Percentiles rank a stretch among this genome's conserved stretches.
Evolutionary conservation across 495 filamentous ascomycete species (phyloP).

Genomic region (Penicillium simplicissimum): DNA sequence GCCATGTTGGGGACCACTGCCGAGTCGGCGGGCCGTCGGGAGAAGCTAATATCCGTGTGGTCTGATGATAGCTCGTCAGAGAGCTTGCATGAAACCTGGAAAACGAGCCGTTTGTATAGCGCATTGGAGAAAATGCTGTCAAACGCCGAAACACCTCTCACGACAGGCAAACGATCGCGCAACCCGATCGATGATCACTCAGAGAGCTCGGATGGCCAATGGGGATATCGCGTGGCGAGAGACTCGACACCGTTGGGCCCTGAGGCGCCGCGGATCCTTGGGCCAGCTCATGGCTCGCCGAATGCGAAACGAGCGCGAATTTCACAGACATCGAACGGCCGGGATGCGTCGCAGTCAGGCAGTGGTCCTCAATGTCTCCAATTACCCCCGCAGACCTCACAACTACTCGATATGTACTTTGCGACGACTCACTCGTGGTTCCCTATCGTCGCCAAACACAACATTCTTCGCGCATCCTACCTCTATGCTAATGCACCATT

Average conservation of each 20-base stretch:
- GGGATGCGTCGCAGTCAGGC: conserved; percentile 9
- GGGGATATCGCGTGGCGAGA: conserved; percentile 40
- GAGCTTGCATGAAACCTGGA: conserved; percentile 58
- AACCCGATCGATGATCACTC: conserved; percentile 32
- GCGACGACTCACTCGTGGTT: conserved; percentile 73
- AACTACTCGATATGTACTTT: conserved; percentile 70
- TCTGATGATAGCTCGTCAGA: conserved; percentile 53
- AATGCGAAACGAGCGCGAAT: conserved; percentile 35
- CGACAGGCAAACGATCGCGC: conserved; percentile 41
- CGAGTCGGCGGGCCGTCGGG: conserved; percentile 36
- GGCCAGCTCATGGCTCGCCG: conserved; percentile 26
- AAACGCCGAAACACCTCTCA: conserved; percentile 28
- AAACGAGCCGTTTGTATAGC: conserved; percentile 52
- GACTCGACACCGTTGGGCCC: conserved; percentile 33
- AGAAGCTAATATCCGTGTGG: conserved; percentile 45
- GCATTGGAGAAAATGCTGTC: conserved; percentile 59
- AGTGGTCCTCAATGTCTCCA: conserved; percentile 32
- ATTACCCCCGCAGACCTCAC: conserved; percentile 62
- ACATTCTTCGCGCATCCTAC: conserved; percentile 56
- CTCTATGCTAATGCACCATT: conserved; percentile 50
- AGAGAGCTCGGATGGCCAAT: conserved; percentile 25
- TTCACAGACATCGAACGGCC: conserved; percentile 22
- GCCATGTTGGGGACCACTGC: conserved; percentile 42
- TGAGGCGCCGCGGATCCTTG: conserved; percentile 35
- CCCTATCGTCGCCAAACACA: conserved; percentile 70